phyloP scores from a whole-genome alignment of 352 stramenopile species.

The Globisporangium recalcitrans region DNA sequence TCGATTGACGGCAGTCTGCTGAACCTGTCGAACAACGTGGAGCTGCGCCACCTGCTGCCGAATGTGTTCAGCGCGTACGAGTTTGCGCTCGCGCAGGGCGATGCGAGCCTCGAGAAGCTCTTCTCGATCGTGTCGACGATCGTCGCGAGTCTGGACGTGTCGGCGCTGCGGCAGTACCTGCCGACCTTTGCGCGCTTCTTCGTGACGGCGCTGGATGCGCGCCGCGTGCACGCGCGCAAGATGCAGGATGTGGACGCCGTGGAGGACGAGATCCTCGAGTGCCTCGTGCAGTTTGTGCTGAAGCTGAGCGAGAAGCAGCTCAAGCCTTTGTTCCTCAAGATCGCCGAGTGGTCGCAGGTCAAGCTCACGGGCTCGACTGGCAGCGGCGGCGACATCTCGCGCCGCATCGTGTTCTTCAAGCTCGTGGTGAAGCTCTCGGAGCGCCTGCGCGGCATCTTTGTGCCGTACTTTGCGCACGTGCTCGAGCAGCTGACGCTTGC shows the following conservation, averaged over 20 bases:
- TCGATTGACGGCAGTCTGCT: constrained; percentile 60
- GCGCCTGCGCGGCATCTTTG: constrained; percentile 81
- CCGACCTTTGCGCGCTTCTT: constrained; percentile 82
- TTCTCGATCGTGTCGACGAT: constrained; percentile 70
- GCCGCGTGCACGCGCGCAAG: constrained; percentile 55
- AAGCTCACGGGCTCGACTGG: constrained; percentile 14
- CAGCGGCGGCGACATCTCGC: constrained; percentile 35
- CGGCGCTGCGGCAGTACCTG: constrained; percentile 57
- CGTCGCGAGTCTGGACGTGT: constrained; percentile 43
- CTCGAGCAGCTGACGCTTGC: constrained; percentile 49
- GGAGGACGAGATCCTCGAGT: constrained; percentile 74
- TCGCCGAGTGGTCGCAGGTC: constrained; percentile 69
- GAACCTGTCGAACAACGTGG: constrained; percentile 65
- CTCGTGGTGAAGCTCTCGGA: constrained; percentile 76
- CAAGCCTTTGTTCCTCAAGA: constrained; percentile 85
- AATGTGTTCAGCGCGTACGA: constrained; percentile 67
- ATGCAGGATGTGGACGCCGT: constrained; percentile 58
- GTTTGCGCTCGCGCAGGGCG: constrained; percentile 45
- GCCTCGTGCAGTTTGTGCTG: constrained; percentile 76
- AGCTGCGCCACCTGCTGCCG: constrained; percentile 71
- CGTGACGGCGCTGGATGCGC: constrained; percentile 66
- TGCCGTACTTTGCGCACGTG: constrained; percentile 83
- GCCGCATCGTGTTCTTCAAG: constrained; percentile 79
- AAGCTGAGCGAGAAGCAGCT: constrained; percentile 88
- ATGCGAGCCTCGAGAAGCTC: constrained; percentile 54